These are phyloP conservation scores for Cutaneotrichosporon mucoides DNA, from an alignment of 1,284 basidiomycete genomes.

Conservation along the genomic window DNA sequence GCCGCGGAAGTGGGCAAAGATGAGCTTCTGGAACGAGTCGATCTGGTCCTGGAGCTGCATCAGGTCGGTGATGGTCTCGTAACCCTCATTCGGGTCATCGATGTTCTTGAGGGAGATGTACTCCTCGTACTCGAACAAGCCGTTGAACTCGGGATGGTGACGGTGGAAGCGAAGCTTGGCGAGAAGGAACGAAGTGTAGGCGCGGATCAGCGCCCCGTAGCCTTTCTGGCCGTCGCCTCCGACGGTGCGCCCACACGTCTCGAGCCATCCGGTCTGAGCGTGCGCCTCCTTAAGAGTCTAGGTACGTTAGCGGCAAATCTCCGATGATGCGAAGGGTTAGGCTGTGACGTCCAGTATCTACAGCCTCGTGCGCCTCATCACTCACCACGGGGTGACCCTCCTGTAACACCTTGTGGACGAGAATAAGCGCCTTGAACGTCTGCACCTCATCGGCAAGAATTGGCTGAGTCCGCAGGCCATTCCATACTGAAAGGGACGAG, in stretches of 20 bases:
- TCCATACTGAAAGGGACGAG: constrained; percentile 95
- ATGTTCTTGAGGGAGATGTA: constrained; percentile 93
- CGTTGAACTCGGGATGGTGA: constrained; percentile 89
- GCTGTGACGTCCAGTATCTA: no score
- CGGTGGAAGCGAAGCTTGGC: constrained; percentile 94
- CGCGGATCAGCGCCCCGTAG: constrained; percentile 84
- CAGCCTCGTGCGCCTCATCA: constrained; percentile 19
- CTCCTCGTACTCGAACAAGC: constrained; percentile 94
- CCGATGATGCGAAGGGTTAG: neutral
- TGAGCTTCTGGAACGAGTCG: constrained; percentile 92
- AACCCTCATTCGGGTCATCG: constrained; percentile 96
- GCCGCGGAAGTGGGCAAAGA: constrained; percentile 85
- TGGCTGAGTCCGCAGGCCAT: constrained; percentile 86
- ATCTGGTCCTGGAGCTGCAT: constrained; percentile 97
- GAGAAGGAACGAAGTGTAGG: constrained; percentile 88
- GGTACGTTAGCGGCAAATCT: constrained; percentile 9
- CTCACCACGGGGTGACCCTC: constrained; percentile 88
- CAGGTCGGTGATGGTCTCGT: constrained; percentile 91
- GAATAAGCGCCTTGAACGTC: constrained; percentile 93
- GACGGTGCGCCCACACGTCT: constrained; percentile 87
- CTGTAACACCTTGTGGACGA: constrained; percentile 91
- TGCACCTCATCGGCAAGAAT: constrained; percentile 92
- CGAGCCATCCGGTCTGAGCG: constrained; percentile 92
- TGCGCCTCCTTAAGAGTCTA: constrained; percentile 93
- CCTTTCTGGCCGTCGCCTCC: constrained; percentile 74